Evolutionary conservation across 176 grass and related monocot species (phyloP), one percentile per base, ranked within the genome.

Genomic region (Oryza coarctata): DNA sequence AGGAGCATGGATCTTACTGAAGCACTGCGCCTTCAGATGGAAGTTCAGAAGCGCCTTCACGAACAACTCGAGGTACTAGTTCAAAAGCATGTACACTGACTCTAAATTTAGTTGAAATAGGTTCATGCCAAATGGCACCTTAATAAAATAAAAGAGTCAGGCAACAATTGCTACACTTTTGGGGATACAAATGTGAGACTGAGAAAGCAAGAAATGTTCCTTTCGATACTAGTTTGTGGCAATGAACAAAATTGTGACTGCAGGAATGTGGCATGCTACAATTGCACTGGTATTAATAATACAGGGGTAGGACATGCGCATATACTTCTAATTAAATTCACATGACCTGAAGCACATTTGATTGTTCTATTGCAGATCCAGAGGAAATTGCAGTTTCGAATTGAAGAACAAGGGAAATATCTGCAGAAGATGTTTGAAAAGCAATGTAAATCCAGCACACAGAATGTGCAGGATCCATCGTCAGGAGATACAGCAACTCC

Each of bases 31-130:
- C 92, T 98, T 88, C 95, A 98, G 76, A 95, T 98, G 90, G 95
- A 98, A 80, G 92, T 98, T 72, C 95, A 98, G 82, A 98, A 95
- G 70, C 90, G 82, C 25, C 95, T 98, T 73, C 95, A 98, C 83
- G 95, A 95, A 91, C 95, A 98, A 74, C 92, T 98, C 23, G 92
- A 98, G 90, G 95, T 95, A 93, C 43, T 22, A 18, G 58, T 77
- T 29, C 80, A 15, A 70, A 35, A 72, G 32, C 39, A 70, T n/a
- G 45, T 69, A 71, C 69, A 80, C 30, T 63, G n/a, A 43, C 63
- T 80, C 34, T 32, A 26, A 63, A 76, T 77, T 65, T 78, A 45
- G 3, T 73, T 63, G 20, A 35, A 36, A 68, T 76, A 0, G 39
- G 62, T 11, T 70, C 58, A 25, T 5, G 55, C 43, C 9, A 47